Evolutionary conservation across 179 eudicot genomes (phyloP).

Genomic region (Spergularia azorica): DNA sequence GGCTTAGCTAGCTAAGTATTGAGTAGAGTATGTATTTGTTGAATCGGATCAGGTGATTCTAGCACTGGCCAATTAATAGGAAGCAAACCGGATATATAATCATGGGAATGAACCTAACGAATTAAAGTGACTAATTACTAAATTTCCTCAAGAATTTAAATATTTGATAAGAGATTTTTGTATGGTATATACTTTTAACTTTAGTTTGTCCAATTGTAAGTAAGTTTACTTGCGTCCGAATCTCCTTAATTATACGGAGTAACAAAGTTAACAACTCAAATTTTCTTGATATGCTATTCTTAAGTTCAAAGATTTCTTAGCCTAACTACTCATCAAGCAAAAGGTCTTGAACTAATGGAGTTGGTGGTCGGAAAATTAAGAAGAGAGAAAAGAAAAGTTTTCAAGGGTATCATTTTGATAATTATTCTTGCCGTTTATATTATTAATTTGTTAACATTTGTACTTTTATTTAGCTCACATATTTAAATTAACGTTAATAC

Average conservation of each 20-base stretch:
- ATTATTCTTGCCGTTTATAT: no score
- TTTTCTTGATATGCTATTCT: not conserved
- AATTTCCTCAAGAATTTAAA: not conserved
- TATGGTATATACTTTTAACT: not conserved
- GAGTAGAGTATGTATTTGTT: not conserved
- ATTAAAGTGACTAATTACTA: not conserved
- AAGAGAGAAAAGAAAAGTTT: no score
- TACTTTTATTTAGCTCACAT: no score
- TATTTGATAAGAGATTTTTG: not conserved
- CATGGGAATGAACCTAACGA: conserved; percentile 9
- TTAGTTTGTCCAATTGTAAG: not conserved
- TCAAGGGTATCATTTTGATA: no score
- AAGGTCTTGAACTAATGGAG: not conserved
- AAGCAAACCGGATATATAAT: not conserved
- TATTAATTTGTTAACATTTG: no score
- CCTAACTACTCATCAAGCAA: not conserved
- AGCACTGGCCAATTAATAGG: not conserved
- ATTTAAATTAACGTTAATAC: no score
- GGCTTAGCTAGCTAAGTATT: no score
- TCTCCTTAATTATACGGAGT: not conserved
- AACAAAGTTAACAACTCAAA: not conserved
- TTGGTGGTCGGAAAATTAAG: not conserved
- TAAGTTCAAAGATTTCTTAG: not conserved
- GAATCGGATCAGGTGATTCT: conserved; percentile 8
- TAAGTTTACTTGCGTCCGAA: conserved; percentile 3